A percentile compares a stretch with the other conserved stretches of the same genome.
Evolutionary conservation across 768 basidiomycete species (phyloP).

Genomic region (Termitomyces sp.): DNA sequence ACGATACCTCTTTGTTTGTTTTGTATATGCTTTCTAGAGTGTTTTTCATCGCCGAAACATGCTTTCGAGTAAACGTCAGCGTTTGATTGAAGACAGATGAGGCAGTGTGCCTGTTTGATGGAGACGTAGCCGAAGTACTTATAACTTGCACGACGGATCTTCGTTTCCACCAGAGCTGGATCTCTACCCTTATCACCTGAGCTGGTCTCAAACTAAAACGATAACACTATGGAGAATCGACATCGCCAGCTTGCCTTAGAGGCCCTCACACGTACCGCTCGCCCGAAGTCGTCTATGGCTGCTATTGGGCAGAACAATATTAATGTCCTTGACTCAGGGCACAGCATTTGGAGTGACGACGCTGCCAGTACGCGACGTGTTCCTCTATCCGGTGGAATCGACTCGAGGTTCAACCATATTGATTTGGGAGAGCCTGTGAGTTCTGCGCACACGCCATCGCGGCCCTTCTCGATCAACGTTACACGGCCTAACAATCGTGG

Average conservation of each 20-base stretch:
- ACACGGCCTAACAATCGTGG: constrained; percentile 3
- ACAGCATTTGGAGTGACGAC: constrained; percentile 15
- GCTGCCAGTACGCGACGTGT: constrained; percentile 10
- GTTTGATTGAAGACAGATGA: background rate
- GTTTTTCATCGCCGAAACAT: background rate
- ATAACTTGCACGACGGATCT: background rate
- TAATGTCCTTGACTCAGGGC: constrained; percentile 7
- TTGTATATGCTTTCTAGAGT: background rate
- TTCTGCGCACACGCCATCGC: constrained; percentile 1
- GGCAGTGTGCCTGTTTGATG: constrained; percentile 1
- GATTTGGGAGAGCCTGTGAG: constrained; percentile 6
- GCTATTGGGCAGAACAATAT: background rate
- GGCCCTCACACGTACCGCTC: constrained; percentile 12
- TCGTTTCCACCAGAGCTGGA: constrained; percentile 14
- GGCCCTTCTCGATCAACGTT: constrained; percentile 7
- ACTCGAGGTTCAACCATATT: constrained; percentile 11
- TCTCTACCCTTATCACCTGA: constrained; percentile 14
- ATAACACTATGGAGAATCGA: constrained; percentile 13
- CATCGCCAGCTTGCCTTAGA: constrained; percentile 20
- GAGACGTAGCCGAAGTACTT: constrained; percentile 2
- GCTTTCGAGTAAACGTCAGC: too few relatives aligned
- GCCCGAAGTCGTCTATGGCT: constrained; percentile 2
- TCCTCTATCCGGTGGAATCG: constrained; percentile 8
- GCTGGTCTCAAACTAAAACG: constrained; percentile 17
- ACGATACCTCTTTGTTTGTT: background rate